Conservation (phyloP, 805 yeast species). For the Debaryomyces maramus region DNA sequence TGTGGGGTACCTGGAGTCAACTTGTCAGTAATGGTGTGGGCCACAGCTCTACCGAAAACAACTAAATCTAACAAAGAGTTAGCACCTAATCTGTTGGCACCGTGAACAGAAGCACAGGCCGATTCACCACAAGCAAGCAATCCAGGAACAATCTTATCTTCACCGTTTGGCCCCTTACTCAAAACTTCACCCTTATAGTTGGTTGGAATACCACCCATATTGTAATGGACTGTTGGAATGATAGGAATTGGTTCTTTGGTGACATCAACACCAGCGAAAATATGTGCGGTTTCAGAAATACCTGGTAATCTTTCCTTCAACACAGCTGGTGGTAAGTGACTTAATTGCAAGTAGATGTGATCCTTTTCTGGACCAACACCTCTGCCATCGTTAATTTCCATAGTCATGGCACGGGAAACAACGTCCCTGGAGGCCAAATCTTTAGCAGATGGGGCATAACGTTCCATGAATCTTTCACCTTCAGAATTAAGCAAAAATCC, state of each 20-base stretch:
- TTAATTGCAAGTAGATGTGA: constrained; percentile 91
- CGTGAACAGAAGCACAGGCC: constrained; percentile 98
- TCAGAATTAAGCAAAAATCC: constrained; percentile 93
- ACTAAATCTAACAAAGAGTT: constrained; percentile 95
- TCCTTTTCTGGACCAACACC: constrained; percentile 97
- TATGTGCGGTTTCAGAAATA: constrained; percentile 97
- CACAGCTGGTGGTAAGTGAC: constrained; percentile 90
- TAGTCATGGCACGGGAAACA: constrained; percentile 95
- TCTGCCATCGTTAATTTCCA: constrained; percentile 98
- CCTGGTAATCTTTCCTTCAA: constrained; percentile 97
- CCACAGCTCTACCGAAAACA: constrained; percentile 97
- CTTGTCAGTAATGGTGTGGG: constrained; percentile 83
- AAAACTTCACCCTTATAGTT: constrained; percentile 95
- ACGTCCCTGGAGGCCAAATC: constrained; percentile 98
- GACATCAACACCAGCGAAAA: constrained; percentile 98
- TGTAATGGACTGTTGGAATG: constrained; percentile 97
- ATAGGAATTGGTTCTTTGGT: constrained; percentile 99
- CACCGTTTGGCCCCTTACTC: constrained; percentile 79
- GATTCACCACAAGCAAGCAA: constrained; percentile 97
- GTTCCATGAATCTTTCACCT: constrained; percentile 99
- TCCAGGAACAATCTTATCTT: constrained; percentile 91
- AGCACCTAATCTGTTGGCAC: constrained; percentile 99
- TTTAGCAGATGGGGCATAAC: constrained; percentile 98
- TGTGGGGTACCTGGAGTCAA: constrained; percentile 89
- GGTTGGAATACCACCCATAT: constrained; percentile 99